These are phyloP conservation scores for Austroboletus novae-zelandiae DNA, from an alignment of 1,284 basidiomycete species.

Conservation along the genomic window DNA sequence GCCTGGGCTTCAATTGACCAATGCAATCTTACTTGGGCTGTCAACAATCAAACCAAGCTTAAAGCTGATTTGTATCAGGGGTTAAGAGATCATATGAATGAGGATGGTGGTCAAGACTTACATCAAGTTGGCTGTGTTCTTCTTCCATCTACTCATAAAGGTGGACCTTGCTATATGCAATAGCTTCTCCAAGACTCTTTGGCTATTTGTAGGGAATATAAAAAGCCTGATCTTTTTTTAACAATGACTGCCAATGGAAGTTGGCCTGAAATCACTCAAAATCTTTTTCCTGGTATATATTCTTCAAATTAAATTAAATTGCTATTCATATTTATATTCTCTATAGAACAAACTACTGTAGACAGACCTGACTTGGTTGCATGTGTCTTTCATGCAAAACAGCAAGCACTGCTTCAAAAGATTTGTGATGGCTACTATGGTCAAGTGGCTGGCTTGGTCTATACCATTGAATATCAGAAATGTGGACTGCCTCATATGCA, in stretches of 20 bases:
- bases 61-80: constrained; percentile 30
- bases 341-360: constrained; percentile 30
- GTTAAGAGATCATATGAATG: constrained; percentile 1
- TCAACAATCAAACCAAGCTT: constrained; percentile 37
- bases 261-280: constrained; percentile 43
- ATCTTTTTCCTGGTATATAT: constrained; percentile 31
- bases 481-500: constrained; percentile 30
- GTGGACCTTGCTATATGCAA: not conserved
- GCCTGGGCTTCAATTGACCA: constrained; percentile 37
- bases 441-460: constrained; percentile 4
- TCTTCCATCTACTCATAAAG: constrained; percentile 1
- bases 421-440: constrained; percentile 13
- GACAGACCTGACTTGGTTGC: constrained; percentile 48
- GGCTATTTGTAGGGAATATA: not conserved
- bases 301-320: too few relatives aligned
- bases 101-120: constrained; percentile 5
- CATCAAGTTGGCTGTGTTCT: not conserved
- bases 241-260: constrained; percentile 35
- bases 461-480: constrained; percentile 20
- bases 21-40: constrained; percentile 27
- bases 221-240: not conserved
- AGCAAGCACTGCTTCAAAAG: constrained; percentile 34
- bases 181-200: constrained; percentile 1
- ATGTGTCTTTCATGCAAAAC: constrained; percentile 44
- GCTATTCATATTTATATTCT: too few relatives aligned